These are phyloP conservation scores for Exutisphaerella laricina DNA, from an alignment of 2,329 filamentous ascomycete species.

Conservation along the genomic window DNA sequence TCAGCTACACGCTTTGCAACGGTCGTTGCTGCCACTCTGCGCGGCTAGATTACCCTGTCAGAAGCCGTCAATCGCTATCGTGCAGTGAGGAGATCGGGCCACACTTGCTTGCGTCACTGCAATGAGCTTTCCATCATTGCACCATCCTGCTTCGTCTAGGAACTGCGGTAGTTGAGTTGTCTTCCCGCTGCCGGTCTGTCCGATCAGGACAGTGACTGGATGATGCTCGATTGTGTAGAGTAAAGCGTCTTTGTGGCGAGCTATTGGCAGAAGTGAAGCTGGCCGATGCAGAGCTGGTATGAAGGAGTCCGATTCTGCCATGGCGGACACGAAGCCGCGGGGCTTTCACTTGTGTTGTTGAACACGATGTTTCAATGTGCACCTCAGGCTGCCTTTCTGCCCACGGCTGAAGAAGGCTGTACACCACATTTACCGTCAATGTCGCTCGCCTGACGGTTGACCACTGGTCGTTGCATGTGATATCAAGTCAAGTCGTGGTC, in stretches of 20 bases:
- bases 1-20: conserved; percentile 85
- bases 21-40: conserved; percentile 83
- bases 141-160: conserved; percentile 84
- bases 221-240: conserved; percentile 81
- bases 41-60: conserved; percentile 55
- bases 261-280: conserved; percentile 74
- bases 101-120: conserved; percentile 78
- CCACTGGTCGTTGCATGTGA: no score
- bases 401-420: no score
- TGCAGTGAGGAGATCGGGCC: conserved; percentile 12
- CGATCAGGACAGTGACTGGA: conserved; percentile 81
- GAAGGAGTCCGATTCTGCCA: conserved; percentile 41
- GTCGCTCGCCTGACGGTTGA: no score
- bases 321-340: conserved; percentile 5
- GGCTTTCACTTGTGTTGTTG: no score
- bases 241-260: conserved; percentile 70
- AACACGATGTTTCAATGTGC: no score
- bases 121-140: conserved; percentile 72
- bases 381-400: no score
- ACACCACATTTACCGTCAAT: no score
- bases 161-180: conserved; percentile 95
- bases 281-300: conserved; percentile 87
- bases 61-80: conserved; percentile 26
- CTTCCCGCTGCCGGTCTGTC: conserved; percentile 91
- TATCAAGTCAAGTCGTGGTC: no score